phyloP scores from a whole-genome alignment of 2,329 filamentous ascomycete species.

The Verticillium zaregamsianum region DNA sequence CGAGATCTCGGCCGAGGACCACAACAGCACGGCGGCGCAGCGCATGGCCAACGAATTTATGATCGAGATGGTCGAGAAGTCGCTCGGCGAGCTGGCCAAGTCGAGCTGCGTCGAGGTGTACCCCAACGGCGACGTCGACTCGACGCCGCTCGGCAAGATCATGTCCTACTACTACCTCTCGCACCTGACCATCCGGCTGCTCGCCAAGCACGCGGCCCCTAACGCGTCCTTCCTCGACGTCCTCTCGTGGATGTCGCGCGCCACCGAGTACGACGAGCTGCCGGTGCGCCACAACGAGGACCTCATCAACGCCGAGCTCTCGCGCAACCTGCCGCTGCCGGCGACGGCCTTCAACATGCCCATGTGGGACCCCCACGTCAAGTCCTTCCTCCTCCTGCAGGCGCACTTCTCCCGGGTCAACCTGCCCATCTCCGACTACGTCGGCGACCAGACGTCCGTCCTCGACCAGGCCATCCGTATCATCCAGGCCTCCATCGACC shows the following conservation, averaged over 20 bases:
- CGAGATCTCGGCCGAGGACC: conserved; percentile 87
- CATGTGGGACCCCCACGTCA: conserved; percentile 98
- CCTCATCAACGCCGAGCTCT: conserved; percentile 88
- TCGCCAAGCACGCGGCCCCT: conserved; percentile 71
- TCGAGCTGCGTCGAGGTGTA: conserved; percentile 82
- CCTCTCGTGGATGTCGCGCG: conserved; percentile 86
- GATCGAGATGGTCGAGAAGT: conserved; percentile 86
- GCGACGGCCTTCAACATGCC: conserved; percentile 65
- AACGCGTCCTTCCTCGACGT: conserved; percentile 76
- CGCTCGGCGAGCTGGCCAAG: conserved; percentile 73
- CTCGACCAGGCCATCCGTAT: conserved; percentile 96
- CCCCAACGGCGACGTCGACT: conserved; percentile 82
- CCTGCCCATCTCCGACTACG: conserved; percentile 93
- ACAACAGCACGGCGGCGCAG: conserved; percentile 82
- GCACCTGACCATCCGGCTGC: conserved; percentile 86
- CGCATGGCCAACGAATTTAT: conserved; percentile 90
- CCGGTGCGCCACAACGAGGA: conserved; percentile 98
- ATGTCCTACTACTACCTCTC: conserved; percentile 99
- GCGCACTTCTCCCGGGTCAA: conserved; percentile 92
- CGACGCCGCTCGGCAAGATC: conserved; percentile 91
- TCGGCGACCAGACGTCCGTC: conserved; percentile 86
- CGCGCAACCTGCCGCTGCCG: conserved; percentile 68
- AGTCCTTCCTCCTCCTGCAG: conserved; percentile 89
- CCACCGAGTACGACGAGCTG: conserved; percentile 94
- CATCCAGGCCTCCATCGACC: conserved; percentile 90